These are phyloP conservation scores for Tuber umbilicatum DNA, from an alignment of 495 filamentous ascomycete species.

Conservation along the genomic window DNA sequence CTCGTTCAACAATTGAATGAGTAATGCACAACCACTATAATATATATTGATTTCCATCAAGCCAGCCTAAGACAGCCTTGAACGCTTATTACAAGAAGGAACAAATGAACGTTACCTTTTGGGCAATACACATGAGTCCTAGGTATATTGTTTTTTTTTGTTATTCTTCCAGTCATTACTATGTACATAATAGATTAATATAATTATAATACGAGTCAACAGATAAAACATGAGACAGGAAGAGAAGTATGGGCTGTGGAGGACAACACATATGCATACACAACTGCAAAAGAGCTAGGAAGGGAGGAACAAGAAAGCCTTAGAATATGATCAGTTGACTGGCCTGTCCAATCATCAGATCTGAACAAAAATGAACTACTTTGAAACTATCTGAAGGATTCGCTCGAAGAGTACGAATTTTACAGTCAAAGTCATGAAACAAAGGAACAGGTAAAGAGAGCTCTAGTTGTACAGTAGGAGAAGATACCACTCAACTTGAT, in stretches of 20 bases:
- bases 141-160: neutral
- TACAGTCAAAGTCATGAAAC: neutral
- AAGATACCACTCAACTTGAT: neutral
- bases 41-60: neutral
- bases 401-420: slow-evolving; percentile 1
- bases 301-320: no score
- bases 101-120: neutral
- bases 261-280: no score
- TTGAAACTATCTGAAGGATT: slow-evolving; percentile 8
- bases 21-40: slow-evolving; percentile 2
- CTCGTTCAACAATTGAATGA: slow-evolving; percentile 5
- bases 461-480: slow-evolving; percentile 1
- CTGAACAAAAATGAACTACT: slow-evolving; percentile 10
- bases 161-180: no score
- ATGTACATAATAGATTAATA: no score
- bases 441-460: neutral
- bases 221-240: no score
- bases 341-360: no score
- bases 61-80: no score
- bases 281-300: no score
- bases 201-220: no score
- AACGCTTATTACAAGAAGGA: neutral
- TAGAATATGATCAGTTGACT: no score
- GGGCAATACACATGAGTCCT: neutral
- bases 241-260: no score